phyloP scores from a whole-genome alignment of 2,329 filamentous ascomycete genomes.

The Cladosporium sp. region DNA sequence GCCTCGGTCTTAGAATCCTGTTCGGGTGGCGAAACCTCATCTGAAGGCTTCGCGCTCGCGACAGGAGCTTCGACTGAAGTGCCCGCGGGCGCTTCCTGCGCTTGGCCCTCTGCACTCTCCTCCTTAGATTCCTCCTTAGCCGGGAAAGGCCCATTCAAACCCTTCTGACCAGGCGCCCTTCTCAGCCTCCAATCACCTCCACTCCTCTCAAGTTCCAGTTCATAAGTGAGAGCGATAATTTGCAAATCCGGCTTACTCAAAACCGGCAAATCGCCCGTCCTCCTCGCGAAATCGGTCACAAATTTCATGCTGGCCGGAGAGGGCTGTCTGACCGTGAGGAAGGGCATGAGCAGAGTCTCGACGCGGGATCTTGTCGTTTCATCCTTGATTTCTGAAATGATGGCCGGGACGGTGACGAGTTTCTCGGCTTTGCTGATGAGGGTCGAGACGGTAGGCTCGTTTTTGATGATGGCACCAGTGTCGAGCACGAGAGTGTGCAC shows the following conservation, averaged over 20 bases:
- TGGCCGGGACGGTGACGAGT: slow-evolving; percentile 78
- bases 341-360: slow-evolving; percentile 80
- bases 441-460: slow-evolving; percentile 79
- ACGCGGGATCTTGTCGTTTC: slow-evolving; percentile 73
- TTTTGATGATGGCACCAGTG: slow-evolving; percentile 89
- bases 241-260: slow-evolving; percentile 87
- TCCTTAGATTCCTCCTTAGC: slow-evolving; percentile 27
- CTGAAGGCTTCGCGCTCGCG: slow-evolving; percentile 5
- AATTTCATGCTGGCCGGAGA: slow-evolving; percentile 72
- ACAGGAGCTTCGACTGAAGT: slow-evolving; percentile 1
- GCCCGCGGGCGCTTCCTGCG: not conserved
- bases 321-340: slow-evolving; percentile 73
- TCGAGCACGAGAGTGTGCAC: slow-evolving; percentile 85
- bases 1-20: not conserved
- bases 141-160: slow-evolving; percentile 66
- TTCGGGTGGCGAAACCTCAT: slow-evolving; percentile 6
- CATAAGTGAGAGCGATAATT: slow-evolving; percentile 84
- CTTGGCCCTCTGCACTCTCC: not conserved
- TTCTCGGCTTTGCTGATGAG: slow-evolving; percentile 72
- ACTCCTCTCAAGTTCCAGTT: slow-evolving; percentile 88
- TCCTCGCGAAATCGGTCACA: slow-evolving; percentile 78
- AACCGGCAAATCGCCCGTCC: slow-evolving; percentile 84
- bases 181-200: slow-evolving; percentile 84
- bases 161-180: slow-evolving; percentile 73
- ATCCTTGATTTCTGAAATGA: slow-evolving; percentile 85